Base-by-base conservation (phyloP, 805 yeast species). In the Ogataea corticis region DNA sequence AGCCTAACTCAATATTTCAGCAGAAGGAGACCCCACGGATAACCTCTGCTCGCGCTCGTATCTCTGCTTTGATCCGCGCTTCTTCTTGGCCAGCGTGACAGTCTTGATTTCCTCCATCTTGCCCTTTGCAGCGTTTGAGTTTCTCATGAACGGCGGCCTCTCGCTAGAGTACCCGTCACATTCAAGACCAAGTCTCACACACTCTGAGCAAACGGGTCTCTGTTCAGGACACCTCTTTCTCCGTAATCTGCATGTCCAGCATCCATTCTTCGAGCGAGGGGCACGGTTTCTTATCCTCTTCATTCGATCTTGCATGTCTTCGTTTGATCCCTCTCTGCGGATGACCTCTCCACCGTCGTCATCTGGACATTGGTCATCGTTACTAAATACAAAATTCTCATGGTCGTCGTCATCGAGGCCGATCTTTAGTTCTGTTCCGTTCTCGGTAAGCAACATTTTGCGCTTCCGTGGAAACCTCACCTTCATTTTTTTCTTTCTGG, bases 171-270 rank as follows among this genome's bases (percentile, higher is more conserved):
- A 83, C 7, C 79, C 79, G 57, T 79, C 83, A 62, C 94, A 85
- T 2, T 54, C 57, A 16, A 85, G 60, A 7, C 80, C 79, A 17
- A 85, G 67, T 39, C 82, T 66, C 2, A 55, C 54, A 62, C 94
- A 85, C 52, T 79, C 81, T 7, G 59, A 57, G 59, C 94, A 85
- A 4, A 45, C 56, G 1, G 91, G 90, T 51, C 69, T 72, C 47
- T 79, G 79, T 56, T 80, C 88, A 1, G 87, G 77, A 57, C 92
- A 85, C 52, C 83, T 79, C 61, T 85, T 85, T 52, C 87, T 82
- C 32, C 94, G 72, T 14, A 83, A 63, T 46, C 91, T 66, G 59
- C 92, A 85, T 5, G 87, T 85, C 92, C 92, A 85, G 58, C 94
- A 85, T 0, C 91, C 91, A 25, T 69, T 59, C 40, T 57, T 59